A percentile compares a stretch with the other conserved stretches of the same genome.
phyloP scores from a whole-genome alignment of 345 rosid species.

The Corymbia maculata region DNA sequence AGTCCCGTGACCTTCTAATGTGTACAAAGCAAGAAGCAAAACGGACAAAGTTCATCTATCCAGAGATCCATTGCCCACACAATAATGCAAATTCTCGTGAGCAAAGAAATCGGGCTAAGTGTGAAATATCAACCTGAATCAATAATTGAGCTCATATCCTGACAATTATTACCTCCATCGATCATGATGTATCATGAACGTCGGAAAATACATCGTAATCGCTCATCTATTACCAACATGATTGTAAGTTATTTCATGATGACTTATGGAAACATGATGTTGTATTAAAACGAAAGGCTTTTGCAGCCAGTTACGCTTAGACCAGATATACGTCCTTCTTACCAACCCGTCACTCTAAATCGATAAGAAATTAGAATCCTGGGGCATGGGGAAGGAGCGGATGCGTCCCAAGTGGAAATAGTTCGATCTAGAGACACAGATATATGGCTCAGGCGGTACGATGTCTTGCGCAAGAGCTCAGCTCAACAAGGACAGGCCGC shows the following conservation, averaged over 20 bases:
- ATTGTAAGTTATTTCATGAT: background rate
- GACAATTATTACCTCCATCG: background rate
- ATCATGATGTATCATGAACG: background rate
- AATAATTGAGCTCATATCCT: background rate
- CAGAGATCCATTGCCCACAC: background rate
- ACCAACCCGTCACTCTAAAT: background rate
- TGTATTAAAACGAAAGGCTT: background rate
- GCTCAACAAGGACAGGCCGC: background rate
- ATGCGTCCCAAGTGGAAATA: background rate
- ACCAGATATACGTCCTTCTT: background rate
- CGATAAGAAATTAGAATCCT: background rate
- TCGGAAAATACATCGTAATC: background rate
- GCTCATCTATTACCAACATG: background rate
- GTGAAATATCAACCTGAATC: background rate
- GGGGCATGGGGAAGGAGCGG: background rate
- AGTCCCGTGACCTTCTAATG: background rate
- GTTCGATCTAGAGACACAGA: background rate
- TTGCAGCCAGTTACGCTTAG: background rate
- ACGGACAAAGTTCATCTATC: background rate
- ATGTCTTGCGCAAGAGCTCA: background rate
- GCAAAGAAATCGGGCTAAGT: background rate
- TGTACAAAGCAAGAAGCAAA: background rate
- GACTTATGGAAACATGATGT: background rate
- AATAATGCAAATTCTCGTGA: background rate
- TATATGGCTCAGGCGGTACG: background rate